Base-by-base conservation (phyloP, 2,329 filamentous ascomycete species). In the Bimuria novae-zelandiae region DNA sequence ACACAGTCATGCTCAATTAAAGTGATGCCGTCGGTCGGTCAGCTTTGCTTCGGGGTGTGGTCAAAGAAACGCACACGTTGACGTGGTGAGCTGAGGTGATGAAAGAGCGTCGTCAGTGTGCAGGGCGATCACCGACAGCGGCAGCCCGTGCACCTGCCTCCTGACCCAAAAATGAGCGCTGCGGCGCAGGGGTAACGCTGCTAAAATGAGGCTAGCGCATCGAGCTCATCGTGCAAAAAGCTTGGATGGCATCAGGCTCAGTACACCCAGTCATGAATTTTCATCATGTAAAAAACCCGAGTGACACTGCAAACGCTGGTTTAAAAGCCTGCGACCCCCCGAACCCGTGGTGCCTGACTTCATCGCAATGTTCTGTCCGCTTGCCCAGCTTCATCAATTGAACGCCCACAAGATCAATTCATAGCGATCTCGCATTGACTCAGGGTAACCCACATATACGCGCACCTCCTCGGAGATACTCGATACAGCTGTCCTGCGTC, bases 321-420 rank as follows among this genome's bases (percentile, higher is more conserved):
- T 62, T 62, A 62, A 63, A 68, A 64, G 52, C 44, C 60, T 35
- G 52, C 39, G 22, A 14, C 22, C 55, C 56, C 56, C 56, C 66
- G 36, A 23, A 17, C n/a, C 39, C 35, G 37, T 39, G 27, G 12
- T 7, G 36, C 48, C 32, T 44, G 36, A 27, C 35, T 51, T 52
- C 54, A 57, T 61, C 68, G 52, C 45, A 32, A 73, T 73, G 70
- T 72, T 69, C 49, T 59, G 67, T 61, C 62, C 63, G 39, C 70
- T 68, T 60, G 39, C 51, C 43, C 58, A 61, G 27, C 58, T 63
- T 32, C 66, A 69, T 58, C 64, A 68, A 60, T 62, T 73, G 45
- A 62, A 70, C 51, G 58, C 65, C 27, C 69, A 73, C 66, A 71
- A 70, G 57, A 68, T 68, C 60, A 70, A 70, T 48, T 73, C 62